These are phyloP conservation scores for Collybia nuda DNA, from an alignment of 768 basidiomycete species.

Conservation along the genomic window DNA sequence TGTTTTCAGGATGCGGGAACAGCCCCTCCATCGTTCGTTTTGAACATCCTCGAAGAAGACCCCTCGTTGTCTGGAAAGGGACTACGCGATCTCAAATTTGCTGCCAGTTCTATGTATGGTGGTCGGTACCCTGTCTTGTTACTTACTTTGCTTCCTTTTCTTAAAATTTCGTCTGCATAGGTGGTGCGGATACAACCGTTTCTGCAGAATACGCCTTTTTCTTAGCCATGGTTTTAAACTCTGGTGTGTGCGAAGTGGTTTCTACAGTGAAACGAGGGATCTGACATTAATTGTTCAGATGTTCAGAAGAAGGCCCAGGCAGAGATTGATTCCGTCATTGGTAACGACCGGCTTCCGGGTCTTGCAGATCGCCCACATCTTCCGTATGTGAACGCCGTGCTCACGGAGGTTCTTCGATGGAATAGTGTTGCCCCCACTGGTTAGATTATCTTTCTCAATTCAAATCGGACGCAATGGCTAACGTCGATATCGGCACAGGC, in stretches of 20 bases:
- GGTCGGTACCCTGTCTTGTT: conserved; percentile 24
- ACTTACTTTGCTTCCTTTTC: too few species aligned
- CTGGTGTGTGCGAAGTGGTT: conserved; percentile 17
- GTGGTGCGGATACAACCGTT: conserved; percentile 52
- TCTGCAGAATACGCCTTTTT: conserved; percentile 46
- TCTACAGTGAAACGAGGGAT: not conserved
- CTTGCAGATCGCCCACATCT: conserved; percentile 41
- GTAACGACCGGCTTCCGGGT: conserved; percentile 33
- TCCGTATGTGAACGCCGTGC: conserved; percentile 47
- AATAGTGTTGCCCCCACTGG: conserved; percentile 46
- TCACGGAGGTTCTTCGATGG: conserved; percentile 51
- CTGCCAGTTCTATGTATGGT: conserved; percentile 45
- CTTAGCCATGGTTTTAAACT: conserved; percentile 45
- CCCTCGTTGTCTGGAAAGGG: conserved; percentile 27
- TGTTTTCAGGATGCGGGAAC: conserved; percentile 35
- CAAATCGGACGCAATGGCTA: not conserved
- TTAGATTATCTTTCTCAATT: conserved; percentile 8
- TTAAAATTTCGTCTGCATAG: conserved; percentile 18
- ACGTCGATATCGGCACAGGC: conserved; percentile 21
- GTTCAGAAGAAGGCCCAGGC: conserved; percentile 51
- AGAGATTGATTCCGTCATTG: conserved; percentile 48
- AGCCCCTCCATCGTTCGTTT: conserved; percentile 43
- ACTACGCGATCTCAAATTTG: conserved; percentile 35
- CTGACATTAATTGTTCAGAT: conserved; percentile 23
- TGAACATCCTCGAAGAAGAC: conserved; percentile 37